Evolutionary conservation across 2,329 filamentous ascomycete species (phyloP).

Genomic region (Zymoseptoria brevis): DNA sequence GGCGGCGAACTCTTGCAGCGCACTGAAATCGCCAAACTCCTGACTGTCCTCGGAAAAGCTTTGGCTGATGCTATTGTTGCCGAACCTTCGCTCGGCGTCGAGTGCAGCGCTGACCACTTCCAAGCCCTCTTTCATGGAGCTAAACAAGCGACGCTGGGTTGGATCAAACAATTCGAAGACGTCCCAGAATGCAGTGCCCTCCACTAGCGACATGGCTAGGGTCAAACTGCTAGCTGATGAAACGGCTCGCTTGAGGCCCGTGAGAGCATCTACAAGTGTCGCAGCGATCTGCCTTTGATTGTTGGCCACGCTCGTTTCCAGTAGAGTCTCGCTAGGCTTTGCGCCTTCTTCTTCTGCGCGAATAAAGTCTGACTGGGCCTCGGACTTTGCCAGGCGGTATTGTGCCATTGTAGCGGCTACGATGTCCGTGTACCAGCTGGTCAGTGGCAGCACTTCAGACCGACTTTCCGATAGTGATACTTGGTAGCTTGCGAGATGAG

Average conservation of each 20-base stretch:
- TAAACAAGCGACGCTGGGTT: constrained; percentile 31
- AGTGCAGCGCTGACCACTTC: constrained; percentile 40
- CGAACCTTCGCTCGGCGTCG: constrained; percentile 13
- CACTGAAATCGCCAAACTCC: constrained; percentile 54
- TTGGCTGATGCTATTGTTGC: constrained; percentile 25
- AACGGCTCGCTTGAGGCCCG: constrained; percentile 44
- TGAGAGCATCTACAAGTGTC: constrained; percentile 46
- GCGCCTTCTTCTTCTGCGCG: constrained; percentile 27
- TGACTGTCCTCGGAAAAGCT: constrained; percentile 51
- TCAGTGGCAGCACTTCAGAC: constrained; percentile 35
- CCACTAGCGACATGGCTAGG: constrained; percentile 28
- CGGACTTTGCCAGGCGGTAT: constrained; percentile 48
- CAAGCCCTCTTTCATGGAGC: constrained; percentile 43
- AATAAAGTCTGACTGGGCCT: constrained; percentile 48
- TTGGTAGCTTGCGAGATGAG: constrained; percentile 50
- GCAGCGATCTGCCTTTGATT: constrained; percentile 53
- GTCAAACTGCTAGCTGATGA: constrained; percentile 26
- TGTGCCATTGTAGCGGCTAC: constrained; percentile 46
- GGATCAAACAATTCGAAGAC: constrained; percentile 48
- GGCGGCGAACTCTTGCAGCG: constrained; percentile 38
- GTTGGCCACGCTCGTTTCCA: constrained; percentile 45
- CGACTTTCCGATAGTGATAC: constrained; percentile 41
- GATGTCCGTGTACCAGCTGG: constrained; percentile 49
- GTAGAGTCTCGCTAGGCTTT: constrained; percentile 38
- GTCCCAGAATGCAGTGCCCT: constrained; percentile 34